Conservation (phyloP, 129 eudicot genomes). For the Artemisia tridentata region DNA sequence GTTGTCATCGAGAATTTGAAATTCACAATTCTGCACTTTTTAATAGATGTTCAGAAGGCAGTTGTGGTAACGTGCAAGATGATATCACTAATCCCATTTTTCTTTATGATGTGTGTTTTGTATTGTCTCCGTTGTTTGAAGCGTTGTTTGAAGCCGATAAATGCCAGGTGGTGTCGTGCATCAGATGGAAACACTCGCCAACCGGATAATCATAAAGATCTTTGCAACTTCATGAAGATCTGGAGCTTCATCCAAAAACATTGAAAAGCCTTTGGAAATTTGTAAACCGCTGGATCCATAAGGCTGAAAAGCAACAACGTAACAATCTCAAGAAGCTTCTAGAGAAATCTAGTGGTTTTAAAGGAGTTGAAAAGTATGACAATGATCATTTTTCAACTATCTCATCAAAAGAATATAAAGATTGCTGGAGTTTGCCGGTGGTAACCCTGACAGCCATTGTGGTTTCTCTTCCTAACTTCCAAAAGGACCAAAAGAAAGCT, state of each 20-base stretch:
- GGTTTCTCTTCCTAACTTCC: slow-evolving; percentile 24
- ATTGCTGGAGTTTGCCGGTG: slow-evolving; percentile 36
- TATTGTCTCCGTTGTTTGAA: neutral
- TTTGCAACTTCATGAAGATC: slow-evolving; percentile 36
- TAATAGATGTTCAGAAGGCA: neutral
- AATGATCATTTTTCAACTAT: slow-evolving; percentile 7
- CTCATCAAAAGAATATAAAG: slow-evolving; percentile 13
- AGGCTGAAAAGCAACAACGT: slow-evolving; percentile 25
- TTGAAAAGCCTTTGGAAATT: slow-evolving; percentile 9
- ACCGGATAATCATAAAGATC: neutral
- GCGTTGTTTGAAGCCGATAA: neutral
- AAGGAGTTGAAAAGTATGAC: slow-evolving; percentile 28
- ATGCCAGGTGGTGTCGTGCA: too few species aligned
- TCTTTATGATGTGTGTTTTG: too few species aligned
- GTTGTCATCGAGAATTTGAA: neutral
- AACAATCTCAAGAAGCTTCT: slow-evolving; percentile 22
- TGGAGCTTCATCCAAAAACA: slow-evolving; percentile 11
- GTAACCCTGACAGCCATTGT: slow-evolving; percentile 37
- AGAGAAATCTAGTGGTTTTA: slow-evolving; percentile 1
- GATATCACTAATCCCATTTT: too few species aligned
- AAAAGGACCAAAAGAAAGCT: neutral
- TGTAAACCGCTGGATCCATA: slow-evolving; percentile 21
- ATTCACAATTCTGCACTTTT: neutral
- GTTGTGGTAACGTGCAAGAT: slow-evolving; percentile 7
- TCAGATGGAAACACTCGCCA: too few species aligned